Conservation (phyloP, 2,329 filamentous ascomycete species). For the Nigrospora oryzae region DNA sequence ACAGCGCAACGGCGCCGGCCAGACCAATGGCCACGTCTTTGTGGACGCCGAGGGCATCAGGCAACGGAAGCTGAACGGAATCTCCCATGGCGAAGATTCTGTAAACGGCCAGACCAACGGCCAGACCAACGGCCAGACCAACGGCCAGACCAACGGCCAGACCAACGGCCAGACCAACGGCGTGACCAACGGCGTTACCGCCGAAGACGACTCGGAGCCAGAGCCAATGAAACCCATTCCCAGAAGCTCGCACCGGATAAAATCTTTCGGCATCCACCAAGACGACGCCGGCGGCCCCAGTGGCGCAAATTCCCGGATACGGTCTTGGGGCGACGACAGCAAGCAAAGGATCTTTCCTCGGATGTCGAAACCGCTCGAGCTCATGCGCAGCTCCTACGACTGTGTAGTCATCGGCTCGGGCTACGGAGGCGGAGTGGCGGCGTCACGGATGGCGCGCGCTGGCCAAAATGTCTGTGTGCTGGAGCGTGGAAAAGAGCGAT, state of each 20-base stretch:
- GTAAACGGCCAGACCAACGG: constrained; percentile 4
- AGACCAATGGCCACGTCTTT: background rate
- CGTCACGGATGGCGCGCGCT: constrained; percentile 54
- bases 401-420: constrained; percentile 61
- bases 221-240: constrained; percentile 2
- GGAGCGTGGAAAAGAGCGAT: constrained; percentile 55
- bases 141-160: background rate
- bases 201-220: background rate
- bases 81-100: background rate
- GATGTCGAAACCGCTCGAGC: constrained; percentile 47
- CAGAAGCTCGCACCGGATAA: constrained; percentile 15
- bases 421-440: constrained; percentile 60
- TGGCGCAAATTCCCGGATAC: constrained; percentile 18
- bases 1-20: background rate
- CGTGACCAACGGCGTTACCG: constrained; percentile 1
- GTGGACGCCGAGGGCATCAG: constrained; percentile 6
- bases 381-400: constrained; percentile 52
- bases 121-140: constrained; percentile 2
- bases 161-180: constrained; percentile 9
- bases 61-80: constrained; percentile 4
- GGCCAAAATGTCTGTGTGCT: constrained; percentile 54
- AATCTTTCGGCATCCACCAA: constrained; percentile 19
- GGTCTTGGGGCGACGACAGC: constrained; percentile 19
- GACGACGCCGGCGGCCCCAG: constrained; percentile 23
- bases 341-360: constrained; percentile 33